A percentile compares a stretch with the other conserved stretches of the same genome.
Evolutionary conservation across 1,284 basidiomycete genomes (phyloP).

Genomic region (Ustilago crameri): DNA sequence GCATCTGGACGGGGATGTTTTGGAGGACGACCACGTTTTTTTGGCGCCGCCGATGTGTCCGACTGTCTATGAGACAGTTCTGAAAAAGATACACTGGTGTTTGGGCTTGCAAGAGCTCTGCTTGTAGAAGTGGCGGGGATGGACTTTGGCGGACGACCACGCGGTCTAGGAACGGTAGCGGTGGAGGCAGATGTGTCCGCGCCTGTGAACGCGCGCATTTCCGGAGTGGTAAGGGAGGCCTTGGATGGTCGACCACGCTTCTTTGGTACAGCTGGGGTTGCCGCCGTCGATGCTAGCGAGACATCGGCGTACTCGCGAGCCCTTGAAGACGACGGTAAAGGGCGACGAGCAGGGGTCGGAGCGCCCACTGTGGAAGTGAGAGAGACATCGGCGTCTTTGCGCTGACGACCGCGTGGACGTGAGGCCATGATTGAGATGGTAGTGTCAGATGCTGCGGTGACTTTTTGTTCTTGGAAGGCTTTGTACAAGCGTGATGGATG

Average conservation of each 20-base stretch:
- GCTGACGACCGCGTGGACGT: slow-evolving; percentile 11
- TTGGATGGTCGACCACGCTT: slow-evolving; percentile 21
- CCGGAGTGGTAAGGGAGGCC: slow-evolving; percentile 15
- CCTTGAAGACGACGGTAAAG: slow-evolving; percentile 1
- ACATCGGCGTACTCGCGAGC: slow-evolving; percentile 5
- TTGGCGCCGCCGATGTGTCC: neutral
- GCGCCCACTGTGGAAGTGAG: slow-evolving; percentile 36
- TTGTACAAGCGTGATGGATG: neutral
- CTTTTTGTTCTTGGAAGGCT: slow-evolving; percentile 9
- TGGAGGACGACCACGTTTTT: slow-evolving; percentile 8
- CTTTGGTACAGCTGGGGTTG: slow-evolving; percentile 6
- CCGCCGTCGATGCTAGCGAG: slow-evolving; percentile 31
- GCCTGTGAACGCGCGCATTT: slow-evolving; percentile 15
- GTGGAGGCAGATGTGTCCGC: slow-evolving; percentile 18
- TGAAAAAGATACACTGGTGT: slow-evolving; percentile 22
- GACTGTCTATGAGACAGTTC: slow-evolving; percentile 1
- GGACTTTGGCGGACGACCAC: slow-evolving; percentile 28
- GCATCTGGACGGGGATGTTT: slow-evolving; percentile 4
- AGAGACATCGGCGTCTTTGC: slow-evolving; percentile 24
- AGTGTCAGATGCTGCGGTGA: slow-evolving; percentile 8
- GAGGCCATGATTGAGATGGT: slow-evolving; percentile 14
- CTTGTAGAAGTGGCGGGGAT: slow-evolving; percentile 11
- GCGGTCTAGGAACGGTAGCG: slow-evolving; percentile 8
- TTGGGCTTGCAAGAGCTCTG: slow-evolving; percentile 7
- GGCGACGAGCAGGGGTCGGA: slow-evolving; percentile 19